Evolutionary conservation across 2,329 filamentous ascomycete species (phyloP).

Genomic region (Mycocentrospora acerina): DNA sequence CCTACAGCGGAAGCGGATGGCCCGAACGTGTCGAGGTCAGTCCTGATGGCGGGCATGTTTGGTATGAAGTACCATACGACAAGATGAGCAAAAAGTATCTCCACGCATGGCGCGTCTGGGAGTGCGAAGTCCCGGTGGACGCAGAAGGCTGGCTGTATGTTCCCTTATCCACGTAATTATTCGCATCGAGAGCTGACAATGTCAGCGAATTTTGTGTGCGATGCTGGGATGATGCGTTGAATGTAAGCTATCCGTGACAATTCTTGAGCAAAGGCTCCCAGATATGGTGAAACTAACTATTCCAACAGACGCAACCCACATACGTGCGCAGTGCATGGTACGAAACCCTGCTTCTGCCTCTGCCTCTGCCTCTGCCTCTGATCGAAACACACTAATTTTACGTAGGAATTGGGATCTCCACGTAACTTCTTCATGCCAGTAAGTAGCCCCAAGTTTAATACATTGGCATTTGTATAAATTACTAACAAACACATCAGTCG

Average conservation of each 20-base stretch:
- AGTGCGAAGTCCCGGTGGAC: conserved; percentile 61
- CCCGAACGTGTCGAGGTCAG: conserved; percentile 65
- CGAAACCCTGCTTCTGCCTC: conserved; percentile 11
- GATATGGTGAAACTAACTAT: conserved; percentile 9
- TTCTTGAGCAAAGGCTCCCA: too few relatives aligned
- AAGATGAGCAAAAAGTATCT: conserved; percentile 64
- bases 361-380: too few relatives aligned
- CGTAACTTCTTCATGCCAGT: conserved; percentile 63
- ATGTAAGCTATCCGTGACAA: conserved; percentile 30
- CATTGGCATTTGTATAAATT: not conserved
- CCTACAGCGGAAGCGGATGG: conserved; percentile 49
- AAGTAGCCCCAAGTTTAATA: conserved; percentile 6
- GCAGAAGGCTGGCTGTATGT: conserved; percentile 48
- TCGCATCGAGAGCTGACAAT: conserved; percentile 1
- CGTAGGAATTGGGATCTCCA: conserved; percentile 67
- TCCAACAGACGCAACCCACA: conserved; percentile 44
- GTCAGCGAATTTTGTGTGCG: conserved; percentile 44
- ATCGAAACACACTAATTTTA: conserved; percentile 7
- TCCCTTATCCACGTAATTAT: not conserved
- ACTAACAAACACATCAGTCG: conserved; percentile 35
- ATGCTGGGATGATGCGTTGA: conserved; percentile 50
- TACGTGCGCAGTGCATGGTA: conserved; percentile 47
- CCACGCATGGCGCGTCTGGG: conserved; percentile 67
- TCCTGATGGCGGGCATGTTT: conserved; percentile 63
- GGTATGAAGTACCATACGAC: conserved; percentile 63